A percentile compares a stretch with the other conserved stretches of the same genome.
Conservation (phyloP, 192 early-diverging fungal species). For the Rhizophagus sp. region DNA sequence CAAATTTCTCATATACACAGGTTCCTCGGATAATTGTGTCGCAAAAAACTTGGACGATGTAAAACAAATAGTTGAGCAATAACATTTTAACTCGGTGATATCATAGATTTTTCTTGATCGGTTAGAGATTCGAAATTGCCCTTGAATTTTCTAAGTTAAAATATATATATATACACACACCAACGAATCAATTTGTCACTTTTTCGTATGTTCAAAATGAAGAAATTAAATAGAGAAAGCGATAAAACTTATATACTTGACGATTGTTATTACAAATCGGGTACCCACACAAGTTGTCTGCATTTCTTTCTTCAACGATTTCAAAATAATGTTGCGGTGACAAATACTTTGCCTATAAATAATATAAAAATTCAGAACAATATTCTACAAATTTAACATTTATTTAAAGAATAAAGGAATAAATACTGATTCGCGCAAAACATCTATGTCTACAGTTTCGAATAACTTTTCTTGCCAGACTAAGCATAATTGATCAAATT, state of each 20-base stretch:
- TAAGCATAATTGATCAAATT: conserved; percentile 44
- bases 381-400: background rate
- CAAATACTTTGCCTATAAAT: conserved; percentile 57
- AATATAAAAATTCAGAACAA: background rate
- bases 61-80: conserved; percentile 72
- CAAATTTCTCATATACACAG: conserved; percentile 65
- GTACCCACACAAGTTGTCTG: conserved; percentile 76
- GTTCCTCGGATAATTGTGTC: conserved; percentile 73
- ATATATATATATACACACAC: background rate
- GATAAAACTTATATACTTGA: conserved; percentile 37
- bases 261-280: conserved; percentile 67
- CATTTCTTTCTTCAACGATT: conserved; percentile 70
- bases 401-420: background rate
- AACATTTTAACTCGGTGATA: conserved; percentile 63
- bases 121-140: conserved; percentile 71
- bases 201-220: background rate
- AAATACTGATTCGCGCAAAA: conserved; percentile 47
- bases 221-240: background rate
- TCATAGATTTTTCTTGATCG: conserved; percentile 77
- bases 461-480: conserved; percentile 49
- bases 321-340: conserved; percentile 68
- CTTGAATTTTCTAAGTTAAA: conserved; percentile 46
- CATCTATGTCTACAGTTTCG: conserved; percentile 42
- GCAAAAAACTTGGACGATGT: conserved; percentile 69
- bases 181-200: background rate